Percentiles rank a stretch among this genome's conserved stretches.
Conservation (phyloP, 2,329 filamentous ascomycete genomes). For the Calonectria pseudoreteaudii region DNA sequence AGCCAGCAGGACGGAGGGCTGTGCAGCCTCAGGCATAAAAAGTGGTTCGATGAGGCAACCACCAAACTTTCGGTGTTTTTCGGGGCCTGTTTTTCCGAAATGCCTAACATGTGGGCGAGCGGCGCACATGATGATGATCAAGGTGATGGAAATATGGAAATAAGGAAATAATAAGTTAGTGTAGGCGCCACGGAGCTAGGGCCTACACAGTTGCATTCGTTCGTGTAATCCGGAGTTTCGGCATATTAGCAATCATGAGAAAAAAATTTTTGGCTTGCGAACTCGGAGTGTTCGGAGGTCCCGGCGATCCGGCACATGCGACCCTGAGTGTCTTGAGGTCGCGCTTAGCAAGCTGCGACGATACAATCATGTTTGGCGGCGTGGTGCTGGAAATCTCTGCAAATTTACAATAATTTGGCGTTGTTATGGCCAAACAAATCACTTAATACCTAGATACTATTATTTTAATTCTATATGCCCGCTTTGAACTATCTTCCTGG, state of each 20-base stretch:
- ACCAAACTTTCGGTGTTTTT: background rate
- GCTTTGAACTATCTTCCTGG: background rate
- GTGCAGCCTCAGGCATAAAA: background rate
- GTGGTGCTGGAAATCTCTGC: background rate
- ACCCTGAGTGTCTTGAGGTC: background rate
- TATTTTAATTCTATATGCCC: background rate
- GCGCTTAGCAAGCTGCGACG: constrained; percentile 1
- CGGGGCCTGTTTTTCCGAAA: background rate
- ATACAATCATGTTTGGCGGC: background rate
- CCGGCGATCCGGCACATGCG: constrained; percentile 12
- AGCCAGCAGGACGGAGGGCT: too few species aligned
- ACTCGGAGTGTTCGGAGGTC: constrained; percentile 4
- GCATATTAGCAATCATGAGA: constrained; percentile 5
- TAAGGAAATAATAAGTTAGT: too few species aligned
- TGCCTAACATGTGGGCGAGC: background rate
- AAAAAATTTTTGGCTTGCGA: background rate
- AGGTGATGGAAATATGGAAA: background rate
- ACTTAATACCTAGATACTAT: background rate
- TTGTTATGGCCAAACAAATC: background rate
- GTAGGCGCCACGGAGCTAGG: background rate
- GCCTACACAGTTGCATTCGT: background rate
- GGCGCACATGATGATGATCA: background rate
- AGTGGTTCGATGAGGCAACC: background rate
- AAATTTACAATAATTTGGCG: background rate
- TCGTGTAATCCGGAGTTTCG: background rate